Evolutionary conservation across 306 rosid genomes (phyloP), one percentile per base, ranked within the genome.

Genomic region (Arachis hypogaea): DNA sequence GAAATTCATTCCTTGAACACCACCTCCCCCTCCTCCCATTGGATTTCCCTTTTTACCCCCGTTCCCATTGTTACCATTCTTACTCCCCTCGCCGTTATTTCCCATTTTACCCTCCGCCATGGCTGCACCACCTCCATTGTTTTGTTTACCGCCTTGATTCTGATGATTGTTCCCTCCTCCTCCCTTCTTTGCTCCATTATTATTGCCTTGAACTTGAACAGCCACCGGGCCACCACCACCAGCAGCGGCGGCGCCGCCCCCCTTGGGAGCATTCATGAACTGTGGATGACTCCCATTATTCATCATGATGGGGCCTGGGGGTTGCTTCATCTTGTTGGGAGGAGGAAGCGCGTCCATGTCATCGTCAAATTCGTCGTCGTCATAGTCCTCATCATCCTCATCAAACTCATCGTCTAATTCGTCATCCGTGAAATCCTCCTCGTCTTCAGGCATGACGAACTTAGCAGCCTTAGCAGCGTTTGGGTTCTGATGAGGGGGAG

Each of bases 271-370:
- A 69, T 74, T 81, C 78, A 83, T 77, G 28, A 84, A 54, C 67
- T 77, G 84, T 2, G 71, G 86, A 11, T 66, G 88, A 56, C 80
- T 83, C 5, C 86, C 86, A 62, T 75, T 82, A 81, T 86, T 10
- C 87, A 33, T 33, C 38, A 33, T 33, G 38, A 33, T 33, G 38
- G 38, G 38, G 4, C 38, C 38, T 33, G 38, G 38, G 38, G 81
- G 66, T 0, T 7, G 58, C 60, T 88, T 92, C 93, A 84, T 81
- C 78, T 78, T 93, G 69, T 54, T 77, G 0, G 45, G 68, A 5
- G 85, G 88, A 6, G 85, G 88, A 4, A 61, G 79, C 0, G 44
- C 90, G 5, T 79, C 96, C 61, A 89, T 57, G 10, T 91, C 97
- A 65, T 87, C 90, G 7, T 80, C 88, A 2, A 73, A 43, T 1